phyloP scores from a whole-genome alignment of 2,329 filamentous ascomycete species.

The Stachybotrys chlorohalonatus region DNA sequence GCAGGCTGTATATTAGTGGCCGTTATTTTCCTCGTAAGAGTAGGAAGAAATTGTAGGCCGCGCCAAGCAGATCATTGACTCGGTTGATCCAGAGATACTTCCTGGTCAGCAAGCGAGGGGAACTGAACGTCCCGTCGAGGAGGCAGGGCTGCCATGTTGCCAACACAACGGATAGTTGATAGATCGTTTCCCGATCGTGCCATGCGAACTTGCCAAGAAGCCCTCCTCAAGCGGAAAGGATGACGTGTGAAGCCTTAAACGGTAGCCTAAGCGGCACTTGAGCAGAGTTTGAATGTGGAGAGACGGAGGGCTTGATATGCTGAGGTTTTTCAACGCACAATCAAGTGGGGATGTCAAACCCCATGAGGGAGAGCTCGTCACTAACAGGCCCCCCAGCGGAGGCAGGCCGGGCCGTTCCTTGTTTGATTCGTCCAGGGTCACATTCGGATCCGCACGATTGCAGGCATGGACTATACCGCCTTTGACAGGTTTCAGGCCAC shows the following conservation, averaged over 20 bases:
- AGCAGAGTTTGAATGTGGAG: not conserved
- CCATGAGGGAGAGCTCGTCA: not conserved
- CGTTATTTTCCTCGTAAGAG: not conserved
- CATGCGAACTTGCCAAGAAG: conserved; percentile 2
- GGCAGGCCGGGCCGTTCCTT: not conserved
- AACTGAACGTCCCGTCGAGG: not conserved
- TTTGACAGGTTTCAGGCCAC: not conserved
- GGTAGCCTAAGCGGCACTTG: not conserved
- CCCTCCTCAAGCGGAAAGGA: not conserved
- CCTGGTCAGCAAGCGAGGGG: not conserved
- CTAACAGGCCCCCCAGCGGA: not conserved
- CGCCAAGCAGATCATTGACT: not conserved
- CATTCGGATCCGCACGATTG: not conserved
- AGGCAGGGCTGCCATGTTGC: not conserved
- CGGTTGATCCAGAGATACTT: not conserved
- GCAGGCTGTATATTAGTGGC: not conserved
- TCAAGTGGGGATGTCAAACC: not conserved
- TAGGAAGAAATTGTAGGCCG: too few species aligned
- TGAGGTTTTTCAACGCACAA: not conserved
- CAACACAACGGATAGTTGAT: not conserved
- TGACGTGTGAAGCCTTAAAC: not conserved
- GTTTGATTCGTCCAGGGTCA: conserved; percentile 1
- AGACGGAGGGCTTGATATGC: conserved; percentile 1
- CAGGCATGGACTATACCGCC: not conserved
- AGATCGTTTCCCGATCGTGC: not conserved